Percentiles rank a stretch among this genome's conserved stretches.
Conservation (phyloP, 2,329 filamentous ascomycete species). For the Dryadomyces quercivorus region DNA sequence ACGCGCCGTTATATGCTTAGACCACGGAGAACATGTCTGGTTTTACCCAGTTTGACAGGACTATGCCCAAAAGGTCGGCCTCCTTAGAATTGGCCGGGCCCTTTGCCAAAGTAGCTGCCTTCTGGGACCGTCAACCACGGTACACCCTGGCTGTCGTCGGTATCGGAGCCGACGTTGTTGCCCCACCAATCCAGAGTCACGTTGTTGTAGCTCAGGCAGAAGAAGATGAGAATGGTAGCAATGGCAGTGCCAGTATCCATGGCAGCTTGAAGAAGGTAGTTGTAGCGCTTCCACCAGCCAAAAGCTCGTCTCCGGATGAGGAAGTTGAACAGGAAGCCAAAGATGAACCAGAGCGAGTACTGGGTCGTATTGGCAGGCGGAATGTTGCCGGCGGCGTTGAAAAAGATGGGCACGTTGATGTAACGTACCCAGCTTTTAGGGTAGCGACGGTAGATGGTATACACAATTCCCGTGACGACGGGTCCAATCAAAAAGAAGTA, state of each 20-base stretch:
- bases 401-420: conserved; percentile 9
- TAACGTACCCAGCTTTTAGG: conserved; percentile 7
- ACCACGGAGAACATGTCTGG: no score
- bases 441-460: conserved; percentile 2
- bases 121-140: conserved; percentile 4
- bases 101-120: conserved; percentile 5
- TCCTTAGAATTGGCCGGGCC: conserved; percentile 3
- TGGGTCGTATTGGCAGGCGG: conserved; percentile 9
- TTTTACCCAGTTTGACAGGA: no score
- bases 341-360: conserved; percentile 15
- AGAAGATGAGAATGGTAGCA: conserved; percentile 38
- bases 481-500: conserved; percentile 37
- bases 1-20: no score
- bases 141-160: conserved; percentile 3
- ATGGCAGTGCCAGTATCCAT: conserved; percentile 34
- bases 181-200: conserved; percentile 38
- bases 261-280: conserved; percentile 7
- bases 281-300: conserved; percentile 18
- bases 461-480: conserved; percentile 5
- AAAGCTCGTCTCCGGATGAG: conserved; percentile 46
- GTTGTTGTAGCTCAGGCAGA: conserved; percentile 28
- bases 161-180: conserved; percentile 20
- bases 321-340: conserved; percentile 47
- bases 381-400: conserved; percentile 8
- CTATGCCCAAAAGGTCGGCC: no score